Base-by-base conservation (phyloP, 345 rosid species). In the Rhodomyrtus tomentosa region DNA sequence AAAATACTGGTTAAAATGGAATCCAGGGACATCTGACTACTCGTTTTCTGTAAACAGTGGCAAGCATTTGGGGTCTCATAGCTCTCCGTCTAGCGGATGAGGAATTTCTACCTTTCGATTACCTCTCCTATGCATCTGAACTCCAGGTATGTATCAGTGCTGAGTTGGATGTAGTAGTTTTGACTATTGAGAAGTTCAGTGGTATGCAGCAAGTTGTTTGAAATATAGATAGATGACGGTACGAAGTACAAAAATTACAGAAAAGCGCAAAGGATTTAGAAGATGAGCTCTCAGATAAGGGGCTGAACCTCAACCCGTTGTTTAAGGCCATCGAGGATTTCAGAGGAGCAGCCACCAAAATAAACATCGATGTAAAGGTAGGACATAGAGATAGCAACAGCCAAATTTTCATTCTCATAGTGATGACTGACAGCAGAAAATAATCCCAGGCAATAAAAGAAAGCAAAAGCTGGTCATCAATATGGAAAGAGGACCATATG, bases 11-110 rank as follows among this genome's bases (percentile, higher is more conserved):
- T 9, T 48, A 48, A 48, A 48, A 48, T 11, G 1, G 50, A 48
- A 48, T 48, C 50, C 50, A 48, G 50, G 50, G 50, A 48, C 24
- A 49, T 49, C 50, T 18, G 55, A 59, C 38, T 59, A 14, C 73
- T 59, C 24, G 18, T 18, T 62, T 32, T 48, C 14, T 7, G 58
- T 32, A 42, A 76, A 83, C 87, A 93, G 95, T 59, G 82, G 96
- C 99, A 62, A 96, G 95, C 81, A 82, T 96, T 42, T 88, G 95
- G 89, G 99, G 97, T 86, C 92, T 92, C 87, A 88, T 90, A 36
- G 95, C 98, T 85, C 97, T 96, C 81, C 89, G 87, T 68, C 90
- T 96, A 85, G 99, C 96, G 84, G 99, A 95, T 74, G 97, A 92
- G 16, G 92, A 93, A 86, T 50, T 95, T 87, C 86, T 95, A 86